phyloP scores from a whole-genome alignment of 352 stramenopile genomes.

The Poterioochromonas sp. region DNA sequence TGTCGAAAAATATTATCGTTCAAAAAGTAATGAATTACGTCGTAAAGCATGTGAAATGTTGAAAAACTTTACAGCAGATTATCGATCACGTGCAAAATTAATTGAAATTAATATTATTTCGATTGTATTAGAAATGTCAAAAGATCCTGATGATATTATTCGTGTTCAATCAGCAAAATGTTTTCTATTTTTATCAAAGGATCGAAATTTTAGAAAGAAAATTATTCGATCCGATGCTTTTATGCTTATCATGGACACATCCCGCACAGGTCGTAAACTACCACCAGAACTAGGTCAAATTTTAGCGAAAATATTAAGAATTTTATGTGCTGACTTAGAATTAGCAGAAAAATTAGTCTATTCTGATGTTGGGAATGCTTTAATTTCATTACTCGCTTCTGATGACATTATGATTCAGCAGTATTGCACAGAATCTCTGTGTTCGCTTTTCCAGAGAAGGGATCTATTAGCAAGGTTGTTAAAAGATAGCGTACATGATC shows the following conservation, averaged over 20 bases:
- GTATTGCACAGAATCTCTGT: constrained; percentile 21
- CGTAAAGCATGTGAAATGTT: neutral
- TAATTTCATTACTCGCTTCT: neutral
- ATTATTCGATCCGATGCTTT: neutral
- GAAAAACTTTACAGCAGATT: constrained; percentile 16
- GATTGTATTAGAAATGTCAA: neutral
- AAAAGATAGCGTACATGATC: neutral
- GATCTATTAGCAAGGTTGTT: neutral
- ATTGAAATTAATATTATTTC: constrained; percentile 4
- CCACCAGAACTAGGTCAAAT: neutral
- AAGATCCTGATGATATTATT: neutral
- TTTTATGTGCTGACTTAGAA: constrained; percentile 9
- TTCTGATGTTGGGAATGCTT: neutral
- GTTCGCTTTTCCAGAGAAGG: neutral
- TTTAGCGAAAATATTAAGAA: constrained; percentile 8
- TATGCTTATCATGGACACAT: neutral
- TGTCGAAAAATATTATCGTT: neutral
- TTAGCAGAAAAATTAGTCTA: neutral
- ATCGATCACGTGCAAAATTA: neutral
- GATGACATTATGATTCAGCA: constrained; percentile 13
- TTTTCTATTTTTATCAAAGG: constrained; percentile 18
- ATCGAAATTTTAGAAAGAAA: constrained; percentile 7
- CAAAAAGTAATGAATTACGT: neutral
- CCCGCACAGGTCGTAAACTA: neutral
- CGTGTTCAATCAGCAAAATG: neutral